These are phyloP conservation scores for Botryosphaeria dothidea DNA, from an alignment of 2,329 filamentous ascomycete genomes.

Conservation along the genomic window DNA sequence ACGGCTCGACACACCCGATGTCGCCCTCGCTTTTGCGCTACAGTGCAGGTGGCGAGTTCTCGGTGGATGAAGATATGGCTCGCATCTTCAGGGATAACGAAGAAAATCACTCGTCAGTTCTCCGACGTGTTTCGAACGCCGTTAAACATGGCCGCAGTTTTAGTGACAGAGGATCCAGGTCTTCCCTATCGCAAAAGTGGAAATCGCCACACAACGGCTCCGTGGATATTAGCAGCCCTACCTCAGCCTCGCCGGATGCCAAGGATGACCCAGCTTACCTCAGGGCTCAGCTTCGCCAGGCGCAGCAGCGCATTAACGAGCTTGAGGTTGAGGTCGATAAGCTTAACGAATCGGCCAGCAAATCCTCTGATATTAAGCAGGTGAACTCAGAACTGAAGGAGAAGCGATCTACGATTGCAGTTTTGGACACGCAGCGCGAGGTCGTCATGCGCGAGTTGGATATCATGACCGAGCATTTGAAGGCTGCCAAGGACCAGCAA, in stretches of 20 bases:
- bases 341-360: conserved; percentile 55
- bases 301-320: conserved; percentile 82
- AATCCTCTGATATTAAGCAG: conserved; percentile 65
- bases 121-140: conserved; percentile 88
- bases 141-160: conserved; percentile 90
- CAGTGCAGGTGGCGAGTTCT: conserved; percentile 82
- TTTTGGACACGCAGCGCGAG: conserved; percentile 90
- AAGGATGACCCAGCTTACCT: conserved; percentile 48
- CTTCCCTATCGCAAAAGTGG: conserved; percentile 39
- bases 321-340: conserved; percentile 75
- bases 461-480: conserved; percentile 83
- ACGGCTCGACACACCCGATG: conserved; percentile 32
- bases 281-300: conserved; percentile 75
- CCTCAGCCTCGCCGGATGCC: conserved; percentile 58
- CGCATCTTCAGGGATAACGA: conserved; percentile 68
- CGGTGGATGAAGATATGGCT: conserved; percentile 93
- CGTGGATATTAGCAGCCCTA: conserved; percentile 68
- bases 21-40: conserved; percentile 45
- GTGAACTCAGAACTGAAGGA: conserved; percentile 86
- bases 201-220: conserved; percentile 42
- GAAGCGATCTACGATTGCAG: conserved; percentile 93
- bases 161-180: conserved; percentile 60
- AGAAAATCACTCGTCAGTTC: conserved; percentile 61
- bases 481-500: conserved; percentile 80
- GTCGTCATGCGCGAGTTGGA: conserved; percentile 93